Conservation (phyloP, 805 yeast genomes). For the Candida stauntonica region DNA sequence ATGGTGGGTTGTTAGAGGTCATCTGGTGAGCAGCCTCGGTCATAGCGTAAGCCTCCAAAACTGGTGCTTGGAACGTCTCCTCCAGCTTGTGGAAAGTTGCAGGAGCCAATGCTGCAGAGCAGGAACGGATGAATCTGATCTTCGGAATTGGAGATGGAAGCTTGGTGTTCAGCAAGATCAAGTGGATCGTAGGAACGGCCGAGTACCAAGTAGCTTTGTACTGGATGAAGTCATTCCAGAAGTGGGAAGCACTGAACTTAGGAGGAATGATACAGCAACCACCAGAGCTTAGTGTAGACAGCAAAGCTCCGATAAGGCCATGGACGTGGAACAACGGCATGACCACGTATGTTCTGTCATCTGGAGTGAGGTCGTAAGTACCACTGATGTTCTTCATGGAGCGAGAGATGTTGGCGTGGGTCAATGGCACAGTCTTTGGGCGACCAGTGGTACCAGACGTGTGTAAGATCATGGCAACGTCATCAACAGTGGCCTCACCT, state of each 20-base stretch:
- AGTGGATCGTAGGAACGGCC: conserved; percentile 75
- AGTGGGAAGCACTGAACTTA: conserved; percentile 53
- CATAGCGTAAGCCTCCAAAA: conserved; percentile 75
- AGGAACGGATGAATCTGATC: conserved; percentile 65
- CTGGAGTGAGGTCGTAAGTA: conserved; percentile 47
- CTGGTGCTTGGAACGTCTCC: conserved; percentile 56
- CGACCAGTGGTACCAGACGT: conserved; percentile 76
- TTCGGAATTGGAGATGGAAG: conserved; percentile 48
- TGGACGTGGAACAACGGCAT: conserved; percentile 81
- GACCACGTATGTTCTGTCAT: conserved; percentile 57
- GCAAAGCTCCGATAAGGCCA: conserved; percentile 62
- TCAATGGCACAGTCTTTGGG: conserved; percentile 71
- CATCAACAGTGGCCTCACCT: conserved; percentile 42
- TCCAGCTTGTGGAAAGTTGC: conserved; percentile 57
- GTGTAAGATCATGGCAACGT: conserved; percentile 62
- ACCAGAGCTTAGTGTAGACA: conserved; percentile 56
- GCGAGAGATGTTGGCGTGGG: conserved; percentile 58
- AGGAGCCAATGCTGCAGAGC: conserved; percentile 70
- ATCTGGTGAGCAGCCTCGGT: conserved; percentile 80
- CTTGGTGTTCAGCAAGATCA: conserved; percentile 51
- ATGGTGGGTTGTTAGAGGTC: conserved; percentile 67
- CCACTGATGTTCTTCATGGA: conserved; percentile 55
- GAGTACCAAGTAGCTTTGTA: conserved; percentile 65
- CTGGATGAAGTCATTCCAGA: conserved; percentile 53
- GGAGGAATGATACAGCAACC: conserved; percentile 62